Conservation (phyloP, 2,329 filamentous ascomycete species). For the Huntiella bhutanensis region DNA sequence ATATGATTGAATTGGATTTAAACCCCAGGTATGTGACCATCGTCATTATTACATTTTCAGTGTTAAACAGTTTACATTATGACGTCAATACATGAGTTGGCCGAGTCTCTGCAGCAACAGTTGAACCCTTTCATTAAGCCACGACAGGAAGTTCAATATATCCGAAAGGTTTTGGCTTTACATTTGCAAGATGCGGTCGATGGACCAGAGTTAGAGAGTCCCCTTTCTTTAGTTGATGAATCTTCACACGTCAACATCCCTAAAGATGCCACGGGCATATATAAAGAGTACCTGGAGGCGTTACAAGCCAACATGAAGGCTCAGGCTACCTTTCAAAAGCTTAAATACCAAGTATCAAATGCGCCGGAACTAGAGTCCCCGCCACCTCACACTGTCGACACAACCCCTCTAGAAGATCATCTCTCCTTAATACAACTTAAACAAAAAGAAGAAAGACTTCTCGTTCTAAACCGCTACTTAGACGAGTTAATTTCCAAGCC, state of each 20-base stretch:
- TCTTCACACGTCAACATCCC: conserved; percentile 12
- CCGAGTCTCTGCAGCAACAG: neutral
- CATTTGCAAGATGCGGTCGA: conserved; percentile 22
- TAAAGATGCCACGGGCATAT: conserved; percentile 26
- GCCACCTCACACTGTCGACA: neutral
- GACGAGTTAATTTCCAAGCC: conserved; percentile 32
- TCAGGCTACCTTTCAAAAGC: conserved; percentile 26
- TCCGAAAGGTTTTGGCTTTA: conserved; percentile 34
- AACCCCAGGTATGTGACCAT: too few relatives aligned
- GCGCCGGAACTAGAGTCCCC: neutral
- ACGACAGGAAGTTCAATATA: conserved; percentile 36
- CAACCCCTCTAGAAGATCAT: conserved; percentile 26
- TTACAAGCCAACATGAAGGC: conserved; percentile 33
- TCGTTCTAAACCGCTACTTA: conserved; percentile 31
- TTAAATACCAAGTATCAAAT: conserved; percentile 12
- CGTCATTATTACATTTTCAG: neutral
- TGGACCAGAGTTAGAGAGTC: conserved; percentile 8
- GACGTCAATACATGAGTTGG: neutral
- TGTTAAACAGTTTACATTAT: conserved; percentile 1
- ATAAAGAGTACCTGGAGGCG: conserved; percentile 36
- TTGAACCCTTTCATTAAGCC: conserved; percentile 36
- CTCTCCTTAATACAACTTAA: conserved; percentile 31
- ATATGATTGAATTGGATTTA: neutral
- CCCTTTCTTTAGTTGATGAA: conserved; percentile 9
- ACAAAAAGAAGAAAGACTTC: conserved; percentile 31